phyloP scores from a whole-genome alignment of 73 alveolate species.

The Strombidium stylifer region DNA sequence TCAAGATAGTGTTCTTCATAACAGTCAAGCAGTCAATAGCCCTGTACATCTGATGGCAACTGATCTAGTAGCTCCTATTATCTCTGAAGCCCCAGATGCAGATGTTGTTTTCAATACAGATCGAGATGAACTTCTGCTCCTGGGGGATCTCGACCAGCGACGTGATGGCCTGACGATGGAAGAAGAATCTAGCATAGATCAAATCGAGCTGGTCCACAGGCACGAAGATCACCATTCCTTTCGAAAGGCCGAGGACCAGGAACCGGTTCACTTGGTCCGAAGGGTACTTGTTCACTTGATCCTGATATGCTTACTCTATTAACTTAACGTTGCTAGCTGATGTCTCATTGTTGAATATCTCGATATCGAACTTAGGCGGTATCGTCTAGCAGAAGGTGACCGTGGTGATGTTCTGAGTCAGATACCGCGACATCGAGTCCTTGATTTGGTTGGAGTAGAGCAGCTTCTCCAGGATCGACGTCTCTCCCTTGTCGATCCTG shows the following conservation, averaged over 20 bases:
- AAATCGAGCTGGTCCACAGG: conserved; percentile 44
- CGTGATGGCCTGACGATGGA: conserved; percentile 50
- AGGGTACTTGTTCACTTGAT: neutral
- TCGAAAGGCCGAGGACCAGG: too few relatives aligned
- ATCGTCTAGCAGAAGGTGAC: conserved; percentile 26
- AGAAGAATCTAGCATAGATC: conserved; percentile 51
- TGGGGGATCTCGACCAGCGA: conserved; percentile 13
- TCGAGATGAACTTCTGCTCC: conserved; percentile 10
- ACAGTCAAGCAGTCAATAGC: conserved; percentile 23
- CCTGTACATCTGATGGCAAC: conserved; percentile 13
- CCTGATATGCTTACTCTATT: neutral
- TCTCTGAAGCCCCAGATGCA: conserved; percentile 58
- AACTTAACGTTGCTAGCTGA: neutral
- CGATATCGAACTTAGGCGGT: conserved; percentile 65
- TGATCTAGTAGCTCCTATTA: conserved; percentile 20
- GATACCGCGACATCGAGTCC: conserved; percentile 19
- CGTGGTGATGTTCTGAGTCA: conserved; percentile 32
- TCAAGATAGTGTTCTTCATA: conserved; percentile 1
- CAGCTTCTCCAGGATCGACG: conserved; percentile 60
- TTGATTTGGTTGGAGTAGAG: conserved; percentile 44
- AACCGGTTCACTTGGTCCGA: too few relatives aligned
- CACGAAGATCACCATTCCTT: conserved; percentile 55
- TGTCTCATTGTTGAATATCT: conserved; percentile 38
- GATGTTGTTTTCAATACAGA: conserved; percentile 50
- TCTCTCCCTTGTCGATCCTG: conserved; percentile 57